phyloP scores from a whole-genome alignment of 2,329 filamentous ascomycete genomes.

The Pseudogymnoascus sp. region DNA sequence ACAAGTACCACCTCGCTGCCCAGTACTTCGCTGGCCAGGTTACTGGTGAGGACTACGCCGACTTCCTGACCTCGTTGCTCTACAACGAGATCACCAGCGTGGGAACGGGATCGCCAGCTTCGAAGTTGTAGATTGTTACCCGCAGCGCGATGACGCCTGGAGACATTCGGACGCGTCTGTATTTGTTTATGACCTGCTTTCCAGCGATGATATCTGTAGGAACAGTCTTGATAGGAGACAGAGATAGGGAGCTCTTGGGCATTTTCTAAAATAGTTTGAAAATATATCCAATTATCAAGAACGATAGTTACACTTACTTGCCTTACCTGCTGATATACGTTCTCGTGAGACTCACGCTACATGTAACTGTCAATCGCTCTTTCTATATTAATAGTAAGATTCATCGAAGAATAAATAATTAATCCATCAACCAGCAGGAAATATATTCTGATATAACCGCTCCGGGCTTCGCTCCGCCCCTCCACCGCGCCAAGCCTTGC shows the following conservation, averaged over 20 bases:
- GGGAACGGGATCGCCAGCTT: slow-evolving; percentile 35
- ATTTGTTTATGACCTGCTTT: slow-evolving; percentile 9
- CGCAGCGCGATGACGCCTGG: not conserved
- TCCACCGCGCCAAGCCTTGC: not conserved
- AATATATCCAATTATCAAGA: slow-evolving; percentile 7
- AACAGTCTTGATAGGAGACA: not conserved
- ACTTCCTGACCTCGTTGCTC: slow-evolving; percentile 85
- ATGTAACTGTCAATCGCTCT: not conserved
- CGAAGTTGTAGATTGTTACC: slow-evolving; percentile 23
- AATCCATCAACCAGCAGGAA: not conserved
- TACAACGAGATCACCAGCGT: slow-evolving; percentile 82
- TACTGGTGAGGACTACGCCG: slow-evolving; percentile 93
- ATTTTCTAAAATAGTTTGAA: not conserved
- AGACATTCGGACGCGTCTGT: not conserved
- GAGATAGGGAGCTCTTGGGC: not conserved
- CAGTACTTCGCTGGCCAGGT: slow-evolving; percentile 91
- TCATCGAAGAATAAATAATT: not conserved
- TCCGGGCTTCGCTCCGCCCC: not conserved
- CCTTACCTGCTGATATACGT: not conserved
- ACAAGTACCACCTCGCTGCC: slow-evolving; percentile 84
- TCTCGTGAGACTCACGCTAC: not conserved
- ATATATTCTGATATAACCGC: not conserved
- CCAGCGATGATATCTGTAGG: slow-evolving; percentile 11
- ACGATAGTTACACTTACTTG: not conserved
- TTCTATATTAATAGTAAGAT: not conserved